Evolutionary conservation across 2,329 filamentous ascomycete species (phyloP), one percentile per base, ranked within the genome.

Genomic region (Trichoderma harzianum): DNA sequence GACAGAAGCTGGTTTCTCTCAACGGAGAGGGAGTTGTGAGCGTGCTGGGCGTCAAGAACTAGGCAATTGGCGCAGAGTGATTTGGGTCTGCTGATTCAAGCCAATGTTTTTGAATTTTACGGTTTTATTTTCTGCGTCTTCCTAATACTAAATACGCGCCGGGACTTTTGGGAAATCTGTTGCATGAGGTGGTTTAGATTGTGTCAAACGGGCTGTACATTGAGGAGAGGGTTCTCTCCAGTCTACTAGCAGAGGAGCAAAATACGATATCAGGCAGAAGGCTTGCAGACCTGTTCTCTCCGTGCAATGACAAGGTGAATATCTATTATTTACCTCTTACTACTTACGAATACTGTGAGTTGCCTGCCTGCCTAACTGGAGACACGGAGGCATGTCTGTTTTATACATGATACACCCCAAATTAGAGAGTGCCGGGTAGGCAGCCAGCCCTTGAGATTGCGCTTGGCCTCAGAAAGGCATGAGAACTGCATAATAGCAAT

Each of bases 11-110:
- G 76, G 85, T 97, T 66, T 87, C 91, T 21, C 86, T 97, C 74
- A 93, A 92, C 77, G 85, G 84, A 18, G 91, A 95, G 64, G 95
- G 95, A 18, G 88, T 90, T 60, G 82, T 98, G 68, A 93, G 89
- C 72, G 87, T 96, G 74, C 84, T 97, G 74, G 86, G 87, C 43
- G 67, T 67, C 26, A 68, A 72, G 65, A 62, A 72, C 39, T 69
- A 61, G 32, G 39, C 11, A 21, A 36, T 18, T 26, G 47, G 51
- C n/a, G 34, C 60, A 63, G 60, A 34, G 24, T 36, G 47, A 66
- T 66, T 28, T 24, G 47, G 24, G n/a, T 21, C 39, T 67, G 57
- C 28, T 21, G 26, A 21, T 69, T 57, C 55, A 51, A 51, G 66
- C 51, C 51, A 51, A 51, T 51, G 43, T 21, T 21, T 21, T 51